These are phyloP conservation scores for Carallia brachiata DNA, from an alignment of 345 rosid genomes.

Conservation along the genomic window DNA sequence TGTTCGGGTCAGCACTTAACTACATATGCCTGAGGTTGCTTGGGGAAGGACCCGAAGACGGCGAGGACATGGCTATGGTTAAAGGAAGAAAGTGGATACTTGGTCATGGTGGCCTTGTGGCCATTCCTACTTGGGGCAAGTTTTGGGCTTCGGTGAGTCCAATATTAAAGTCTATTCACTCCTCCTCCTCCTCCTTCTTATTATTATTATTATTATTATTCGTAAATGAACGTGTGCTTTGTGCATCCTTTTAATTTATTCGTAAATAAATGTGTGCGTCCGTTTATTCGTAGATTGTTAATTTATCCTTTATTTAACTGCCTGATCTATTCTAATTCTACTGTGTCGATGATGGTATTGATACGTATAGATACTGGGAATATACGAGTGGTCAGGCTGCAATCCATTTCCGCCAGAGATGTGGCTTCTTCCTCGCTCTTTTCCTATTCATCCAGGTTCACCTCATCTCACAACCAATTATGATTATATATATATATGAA, in stretches of 20 bases:
- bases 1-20: conserved; percentile 89
- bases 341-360: neutral
- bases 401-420: conserved; percentile 97
- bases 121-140: conserved; percentile 92
- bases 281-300: no score
- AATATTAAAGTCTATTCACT: neutral
- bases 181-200: no score
- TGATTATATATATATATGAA: neutral
- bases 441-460: conserved; percentile 90
- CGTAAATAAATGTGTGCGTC: no score
- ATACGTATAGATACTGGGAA: conserved; percentile 72
- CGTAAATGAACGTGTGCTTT: neutral
- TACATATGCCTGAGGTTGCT: conserved; percentile 90
- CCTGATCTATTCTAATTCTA: no score
- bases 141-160: conserved; percentile 90
- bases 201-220: conserved; percentile 1
- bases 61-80: conserved; percentile 66
- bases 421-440: conserved; percentile 87
- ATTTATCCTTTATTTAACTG: no score
- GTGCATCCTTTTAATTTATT: no score
- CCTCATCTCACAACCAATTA: neutral
- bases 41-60: conserved; percentile 90
- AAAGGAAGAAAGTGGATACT: conserved; percentile 81
- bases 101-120: conserved; percentile 66
- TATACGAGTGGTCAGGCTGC: conserved; percentile 93